Evolutionary conservation across 1,284 basidiomycete species (phyloP).

Genomic region (Leucoagaricus sp.): DNA sequence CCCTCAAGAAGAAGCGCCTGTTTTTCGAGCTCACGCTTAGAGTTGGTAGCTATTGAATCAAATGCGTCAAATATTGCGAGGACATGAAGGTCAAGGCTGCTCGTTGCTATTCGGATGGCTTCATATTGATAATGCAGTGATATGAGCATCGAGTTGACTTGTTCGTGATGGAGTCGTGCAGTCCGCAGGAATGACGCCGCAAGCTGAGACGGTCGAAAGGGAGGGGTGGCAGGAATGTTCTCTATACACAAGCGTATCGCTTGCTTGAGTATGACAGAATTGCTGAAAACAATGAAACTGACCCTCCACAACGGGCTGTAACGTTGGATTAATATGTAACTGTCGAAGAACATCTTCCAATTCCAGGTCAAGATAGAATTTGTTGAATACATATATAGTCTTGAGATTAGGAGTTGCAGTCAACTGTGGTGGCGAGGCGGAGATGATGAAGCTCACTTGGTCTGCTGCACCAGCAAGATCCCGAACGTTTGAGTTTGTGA

Average conservation of each 20-base stretch:
- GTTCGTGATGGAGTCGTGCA: conserved; percentile 62
- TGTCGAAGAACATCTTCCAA: conserved; percentile 60
- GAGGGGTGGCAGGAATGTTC: conserved; percentile 64
- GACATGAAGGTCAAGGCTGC: conserved; percentile 68
- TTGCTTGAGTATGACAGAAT: background rate
- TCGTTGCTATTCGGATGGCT: conserved; percentile 67
- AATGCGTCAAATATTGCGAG: conserved; percentile 70
- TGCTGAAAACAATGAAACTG: conserved; percentile 8
- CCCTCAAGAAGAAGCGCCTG: conserved; percentile 62
- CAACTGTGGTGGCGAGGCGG: conserved; percentile 12
- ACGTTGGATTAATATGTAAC: conserved; percentile 55
- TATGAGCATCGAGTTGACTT: conserved; percentile 48
- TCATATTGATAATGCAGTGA: conserved; percentile 64
- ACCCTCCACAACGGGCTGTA: conserved; percentile 74
- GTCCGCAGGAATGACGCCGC: conserved; percentile 63
- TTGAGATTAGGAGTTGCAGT: conserved; percentile 27
- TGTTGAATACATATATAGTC: conserved; percentile 82
- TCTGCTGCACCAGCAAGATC: conserved; percentile 72
- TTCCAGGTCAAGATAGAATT: conserved; percentile 69
- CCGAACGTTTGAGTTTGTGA: conserved; percentile 67
- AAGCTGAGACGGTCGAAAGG: conserved; percentile 65
- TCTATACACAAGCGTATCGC: conserved; percentile 39
- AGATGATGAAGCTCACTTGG: conserved; percentile 49
- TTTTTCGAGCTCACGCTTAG: conserved; percentile 61
- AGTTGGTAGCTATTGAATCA: conserved; percentile 56